Conservation (phyloP, 2,329 filamentous ascomycete species). For the Trichothecium sympodiale region DNA sequence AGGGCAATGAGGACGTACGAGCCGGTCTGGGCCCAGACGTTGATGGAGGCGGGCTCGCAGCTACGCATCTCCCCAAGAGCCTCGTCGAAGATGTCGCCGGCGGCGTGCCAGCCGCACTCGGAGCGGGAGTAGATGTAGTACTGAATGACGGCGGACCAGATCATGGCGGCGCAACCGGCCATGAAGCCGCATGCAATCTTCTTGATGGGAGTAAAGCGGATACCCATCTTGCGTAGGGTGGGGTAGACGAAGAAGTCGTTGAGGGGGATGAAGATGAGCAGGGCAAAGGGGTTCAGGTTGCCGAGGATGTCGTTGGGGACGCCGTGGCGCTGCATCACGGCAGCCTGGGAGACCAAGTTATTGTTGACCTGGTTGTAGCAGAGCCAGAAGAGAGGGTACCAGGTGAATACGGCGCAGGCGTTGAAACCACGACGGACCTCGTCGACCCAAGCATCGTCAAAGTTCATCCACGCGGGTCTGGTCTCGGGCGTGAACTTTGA, state of each 20-base stretch:
- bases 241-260: conserved; percentile 61
- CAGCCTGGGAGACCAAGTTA: conserved; percentile 52
- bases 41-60: conserved; percentile 42
- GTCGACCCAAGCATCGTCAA: conserved; percentile 71
- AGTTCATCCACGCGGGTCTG: conserved; percentile 62
- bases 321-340: conserved; percentile 54
- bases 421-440: conserved; percentile 58
- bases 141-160: conserved; percentile 41
- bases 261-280: conserved; percentile 65
- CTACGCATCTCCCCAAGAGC: conserved; percentile 18
- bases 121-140: conserved; percentile 54
- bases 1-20: conserved; percentile 37
- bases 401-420: conserved; percentile 59
- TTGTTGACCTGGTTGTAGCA: conserved; percentile 42
- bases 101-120: conserved; percentile 39
- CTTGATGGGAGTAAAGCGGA: conserved; percentile 65
- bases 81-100: conserved; percentile 13
- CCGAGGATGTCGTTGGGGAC: conserved; percentile 68
- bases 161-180: conserved; percentile 48
- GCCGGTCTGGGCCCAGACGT: conserved; percentile 49
- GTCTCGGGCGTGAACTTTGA: conserved; percentile 42
- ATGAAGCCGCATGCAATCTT: conserved; percentile 63
- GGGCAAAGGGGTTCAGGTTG: conserved; percentile 63
- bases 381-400: conserved; percentile 53
- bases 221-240: conserved; percentile 46